Percentiles rank a stretch among this genome's conserved stretches.
phyloP scores from a whole-genome alignment of 768 basidiomycete species.

The Xerocomus spinulosus region DNA sequence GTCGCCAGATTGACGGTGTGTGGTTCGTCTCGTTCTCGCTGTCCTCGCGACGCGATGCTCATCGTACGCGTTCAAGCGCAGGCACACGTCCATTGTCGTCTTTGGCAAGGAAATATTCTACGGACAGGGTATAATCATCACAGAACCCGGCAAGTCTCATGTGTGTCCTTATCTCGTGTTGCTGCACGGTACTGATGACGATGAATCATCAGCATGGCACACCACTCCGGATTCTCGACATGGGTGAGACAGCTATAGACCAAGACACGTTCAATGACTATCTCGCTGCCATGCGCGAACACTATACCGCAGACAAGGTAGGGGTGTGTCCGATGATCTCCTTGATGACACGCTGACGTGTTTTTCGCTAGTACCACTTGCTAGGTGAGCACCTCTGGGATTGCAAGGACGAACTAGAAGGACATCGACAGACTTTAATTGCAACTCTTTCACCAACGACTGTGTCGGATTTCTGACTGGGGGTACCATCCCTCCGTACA shows the following conservation, averaged over 20 bases:
- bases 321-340: constrained; percentile 11
- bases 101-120: constrained; percentile 87
- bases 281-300: constrained; percentile 62
- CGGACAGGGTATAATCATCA: constrained; percentile 76
- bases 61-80: constrained; percentile 27
- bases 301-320: constrained; percentile 90
- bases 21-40: constrained; percentile 50
- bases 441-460: constrained; percentile 92
- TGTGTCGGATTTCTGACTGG: constrained; percentile 85
- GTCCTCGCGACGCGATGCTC: not conserved
- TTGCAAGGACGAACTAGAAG: not conserved
- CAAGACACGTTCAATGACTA: constrained; percentile 85
- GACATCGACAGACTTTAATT: constrained; percentile 73
- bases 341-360: too few relatives aligned
- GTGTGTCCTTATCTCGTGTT: constrained; percentile 34
- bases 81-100: constrained; percentile 92
- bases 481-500: constrained; percentile 71
- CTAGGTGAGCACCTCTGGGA: constrained; percentile 45
- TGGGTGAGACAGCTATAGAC: constrained; percentile 80
- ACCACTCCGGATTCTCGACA: constrained; percentile 64
- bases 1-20: constrained; percentile 88
- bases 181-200: not conserved
- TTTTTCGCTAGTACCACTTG: constrained; percentile 64
- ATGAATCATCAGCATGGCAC: constrained; percentile 57
- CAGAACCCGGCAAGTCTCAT: constrained; percentile 76